phyloP scores from a whole-genome alignment of 2,329 filamentous ascomycete species.

The Ceratocystis ficicola region DNA sequence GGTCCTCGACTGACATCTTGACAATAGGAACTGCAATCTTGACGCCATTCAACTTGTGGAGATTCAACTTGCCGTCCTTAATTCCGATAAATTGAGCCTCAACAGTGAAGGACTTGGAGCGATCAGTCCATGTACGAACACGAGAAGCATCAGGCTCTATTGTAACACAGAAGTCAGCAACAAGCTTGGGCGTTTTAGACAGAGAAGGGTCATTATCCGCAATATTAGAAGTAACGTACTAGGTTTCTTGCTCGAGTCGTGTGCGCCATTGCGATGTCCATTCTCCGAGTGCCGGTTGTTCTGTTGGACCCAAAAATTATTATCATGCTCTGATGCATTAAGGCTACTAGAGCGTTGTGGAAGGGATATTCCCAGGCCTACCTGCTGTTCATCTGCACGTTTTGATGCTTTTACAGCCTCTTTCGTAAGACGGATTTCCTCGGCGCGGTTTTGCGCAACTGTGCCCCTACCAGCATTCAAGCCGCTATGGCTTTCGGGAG shows the following conservation, averaged over 20 bases:
- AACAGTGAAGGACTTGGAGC: slow-evolving; percentile 90
- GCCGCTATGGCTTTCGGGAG: slow-evolving; percentile 39
- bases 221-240: slow-evolving; percentile 39
- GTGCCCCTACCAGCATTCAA: slow-evolving; percentile 46
- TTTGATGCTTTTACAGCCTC: slow-evolving; percentile 53
- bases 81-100: slow-evolving; percentile 93
- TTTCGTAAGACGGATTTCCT: slow-evolving; percentile 74
- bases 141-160: slow-evolving; percentile 71
- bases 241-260: slow-evolving; percentile 47
- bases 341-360: slow-evolving; percentile 72
- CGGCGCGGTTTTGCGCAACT: slow-evolving; percentile 64
- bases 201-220: neutral
- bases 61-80: slow-evolving; percentile 90
- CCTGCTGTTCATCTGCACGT: slow-evolving; percentile 39
- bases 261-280: slow-evolving; percentile 30
- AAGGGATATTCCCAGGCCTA: slow-evolving; percentile 65
- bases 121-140: slow-evolving; percentile 86
- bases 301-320: slow-evolving; percentile 53
- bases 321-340: slow-evolving; percentile 51
- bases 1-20: slow-evolving; percentile 91
- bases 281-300: slow-evolving; percentile 36
- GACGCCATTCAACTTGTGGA: slow-evolving; percentile 95
- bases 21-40: slow-evolving; percentile 92
- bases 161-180: neutral
- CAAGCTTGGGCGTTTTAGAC: neutral